Conservation (phyloP, 495 filamentous ascomycete genomes). For the Delitschia confertaspora region DNA sequence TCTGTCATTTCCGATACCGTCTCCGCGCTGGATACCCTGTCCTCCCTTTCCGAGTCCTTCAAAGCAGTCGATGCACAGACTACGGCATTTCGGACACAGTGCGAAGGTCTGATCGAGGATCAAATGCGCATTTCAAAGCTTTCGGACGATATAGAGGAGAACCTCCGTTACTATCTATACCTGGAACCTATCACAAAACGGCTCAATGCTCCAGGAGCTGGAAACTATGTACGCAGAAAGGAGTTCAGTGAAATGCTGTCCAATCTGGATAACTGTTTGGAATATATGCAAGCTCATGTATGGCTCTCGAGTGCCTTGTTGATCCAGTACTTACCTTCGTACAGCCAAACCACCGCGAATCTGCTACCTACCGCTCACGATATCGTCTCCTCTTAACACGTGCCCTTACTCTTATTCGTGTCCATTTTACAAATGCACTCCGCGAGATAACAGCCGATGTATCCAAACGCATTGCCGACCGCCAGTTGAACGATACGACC, state of each 20-base stretch:
- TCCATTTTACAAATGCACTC: conserved; percentile 67
- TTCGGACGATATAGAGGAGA: conserved; percentile 71
- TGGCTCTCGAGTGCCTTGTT: conserved; percentile 28
- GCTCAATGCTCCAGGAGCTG: conserved; percentile 84
- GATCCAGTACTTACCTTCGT: conserved; percentile 7
- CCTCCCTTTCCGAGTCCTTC: conserved; percentile 72
- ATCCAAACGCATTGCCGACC: conserved; percentile 58
- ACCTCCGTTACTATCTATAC: conserved; percentile 84
- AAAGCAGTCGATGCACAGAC: conserved; percentile 80
- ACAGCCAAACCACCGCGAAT: conserved; percentile 74
- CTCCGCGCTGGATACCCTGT: conserved; percentile 61
- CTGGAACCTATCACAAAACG: conserved; percentile 81
- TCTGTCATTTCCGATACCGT: conserved; percentile 68
- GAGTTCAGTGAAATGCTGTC: conserved; percentile 78
- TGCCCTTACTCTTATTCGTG: conserved; percentile 71
- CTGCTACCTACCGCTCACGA: conserved; percentile 66
- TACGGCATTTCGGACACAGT: conserved; percentile 80
- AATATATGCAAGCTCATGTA: conserved; percentile 79
- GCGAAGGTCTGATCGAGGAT: conserved; percentile 71
- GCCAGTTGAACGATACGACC: conserved; percentile 65
- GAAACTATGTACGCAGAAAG: conserved; percentile 67
- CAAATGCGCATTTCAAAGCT: conserved; percentile 66
- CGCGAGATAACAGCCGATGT: conserved; percentile 63
- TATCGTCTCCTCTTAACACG: conserved; percentile 64
- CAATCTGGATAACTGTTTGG: conserved; percentile 79